A percentile compares a stretch with the other conserved stretches of the same genome.
Evolutionary conservation across 352 stramenopile species (phyloP).

Genomic region (Phytophthora macrochlamydospora): DNA sequence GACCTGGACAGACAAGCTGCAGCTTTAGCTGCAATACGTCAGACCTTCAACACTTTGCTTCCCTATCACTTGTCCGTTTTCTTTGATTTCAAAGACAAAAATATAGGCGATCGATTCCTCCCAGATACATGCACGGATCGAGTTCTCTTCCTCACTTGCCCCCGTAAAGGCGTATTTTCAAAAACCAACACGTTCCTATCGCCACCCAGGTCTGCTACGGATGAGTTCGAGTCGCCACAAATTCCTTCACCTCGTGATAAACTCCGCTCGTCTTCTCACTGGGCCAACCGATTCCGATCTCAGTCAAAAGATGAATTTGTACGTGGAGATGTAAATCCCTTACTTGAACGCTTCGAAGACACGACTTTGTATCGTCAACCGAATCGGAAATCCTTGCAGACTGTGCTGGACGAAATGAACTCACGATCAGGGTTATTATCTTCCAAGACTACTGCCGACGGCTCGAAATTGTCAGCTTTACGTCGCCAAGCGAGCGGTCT

Average conservation of each 20-base stretch:
- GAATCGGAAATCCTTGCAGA: constrained; percentile 37
- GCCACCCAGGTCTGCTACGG: not conserved
- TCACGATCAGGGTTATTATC: not conserved
- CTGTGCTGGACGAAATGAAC: constrained; percentile 38
- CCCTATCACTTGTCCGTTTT: too few species aligned
- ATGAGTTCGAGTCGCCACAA: constrained; percentile 2
- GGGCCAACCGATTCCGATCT: constrained; percentile 30
- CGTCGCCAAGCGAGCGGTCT: constrained; percentile 27
- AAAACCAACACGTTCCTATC: not conserved
- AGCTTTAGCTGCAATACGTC: too few species aligned
- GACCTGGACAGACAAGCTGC: too few species aligned
- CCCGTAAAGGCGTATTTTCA: not conserved
- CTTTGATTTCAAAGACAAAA: too few species aligned
- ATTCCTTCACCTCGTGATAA: not conserved
- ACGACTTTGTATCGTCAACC: constrained; percentile 36
- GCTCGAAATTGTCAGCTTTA: constrained; percentile 4
- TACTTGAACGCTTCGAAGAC: constrained; percentile 45
- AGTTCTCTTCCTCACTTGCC: constrained; percentile 20
- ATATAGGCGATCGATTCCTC: too few species aligned
- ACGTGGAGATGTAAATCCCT: constrained; percentile 26
- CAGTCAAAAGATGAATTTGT: constrained; percentile 43
- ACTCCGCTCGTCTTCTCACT: constrained; percentile 20
- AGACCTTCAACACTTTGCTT: too few species aligned
- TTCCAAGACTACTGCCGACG: not conserved
- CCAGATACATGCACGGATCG: constrained; percentile 5